Evolutionary conservation across 106 monocot genomes (phyloP), one percentile per base, ranked within the genome.

Genomic region (Dioscorea dumetorum): DNA sequence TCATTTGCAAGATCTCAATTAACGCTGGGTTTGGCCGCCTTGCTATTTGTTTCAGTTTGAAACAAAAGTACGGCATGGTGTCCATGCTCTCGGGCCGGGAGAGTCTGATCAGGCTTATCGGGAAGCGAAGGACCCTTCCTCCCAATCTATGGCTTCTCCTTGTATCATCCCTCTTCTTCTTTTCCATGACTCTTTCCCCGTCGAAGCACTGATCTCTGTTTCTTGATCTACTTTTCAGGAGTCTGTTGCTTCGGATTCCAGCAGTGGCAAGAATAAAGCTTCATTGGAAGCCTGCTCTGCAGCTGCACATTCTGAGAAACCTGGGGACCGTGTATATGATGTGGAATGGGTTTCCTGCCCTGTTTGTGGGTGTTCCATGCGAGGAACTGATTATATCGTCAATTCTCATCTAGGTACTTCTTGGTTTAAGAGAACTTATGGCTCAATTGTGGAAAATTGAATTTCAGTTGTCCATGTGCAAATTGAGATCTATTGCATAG

Each of bases 21-120:
- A n/a, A n/a, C n/a, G n/a, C n/a, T n/a, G n/a, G n/a, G n/a, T n/a
- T n/a, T n/a, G n/a, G 3, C 28, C 28, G 28, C 28, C 2, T 28
- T 28, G 28, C 28, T 28, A 28, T 28, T 28, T 28, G 28, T 28
- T 28, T 28, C 28, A 1, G 3, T 28, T 10, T 41, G 41, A 6
- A 41, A 41, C 9, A 10, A 3, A 0, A 41, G 6, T 6, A 41
- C 3, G 41, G 5, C 41, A 41, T 41, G 9, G 41, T 41, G 41
- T 41, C 41, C 41, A 54, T 54, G 87, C 78, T 92, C 8, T 66
- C 77, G 12, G 95, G 95, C 4, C 60, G 88, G 59, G 86, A 88
- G 77, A 88, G 88, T 79, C 69, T 95, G 13, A 48, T 71, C 61
- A 79, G 95, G 63, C 85, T 97, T 67, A 64, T 97, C 64, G 95